These are phyloP conservation scores for Pulicaria dysenterica DNA, from an alignment of 129 eudicot genomes.

Conservation along the genomic window DNA sequence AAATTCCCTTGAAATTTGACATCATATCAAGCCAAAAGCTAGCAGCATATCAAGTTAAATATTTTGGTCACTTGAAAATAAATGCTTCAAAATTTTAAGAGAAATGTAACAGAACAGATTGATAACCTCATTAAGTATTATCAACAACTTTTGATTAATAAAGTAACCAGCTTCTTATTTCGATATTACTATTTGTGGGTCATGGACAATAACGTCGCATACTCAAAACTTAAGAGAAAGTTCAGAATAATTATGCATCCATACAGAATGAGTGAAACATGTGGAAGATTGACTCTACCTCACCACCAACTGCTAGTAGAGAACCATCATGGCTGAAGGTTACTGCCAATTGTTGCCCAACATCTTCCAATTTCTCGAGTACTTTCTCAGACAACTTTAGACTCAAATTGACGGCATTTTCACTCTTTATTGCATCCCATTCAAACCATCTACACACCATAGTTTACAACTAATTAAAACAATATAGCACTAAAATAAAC, in stretches of 20 bases:
- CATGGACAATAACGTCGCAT: background rate
- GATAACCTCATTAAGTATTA: too few relatives aligned
- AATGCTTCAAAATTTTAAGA: too few relatives aligned
- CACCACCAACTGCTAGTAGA: slow-evolving; percentile 90
- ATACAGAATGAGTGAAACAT: background rate
- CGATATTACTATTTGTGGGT: too few relatives aligned
- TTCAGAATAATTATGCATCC: too few relatives aligned
- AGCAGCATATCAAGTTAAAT: too few relatives aligned
- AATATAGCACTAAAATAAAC: slow-evolving; percentile 1
- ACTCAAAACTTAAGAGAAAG: background rate
- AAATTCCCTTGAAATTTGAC: too few relatives aligned
- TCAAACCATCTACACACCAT: slow-evolving; percentile 61
- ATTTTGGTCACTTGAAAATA: too few relatives aligned
- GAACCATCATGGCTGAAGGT: slow-evolving; percentile 76
- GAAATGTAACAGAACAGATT: too few relatives aligned
- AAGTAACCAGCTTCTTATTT: too few relatives aligned
- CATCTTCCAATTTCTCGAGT: slow-evolving; percentile 60
- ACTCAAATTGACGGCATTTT: slow-evolving; percentile 33
- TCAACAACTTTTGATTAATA: too few relatives aligned
- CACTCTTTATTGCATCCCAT: slow-evolving; percentile 46
- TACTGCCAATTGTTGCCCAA: slow-evolving; percentile 83
- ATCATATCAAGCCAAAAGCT: too few relatives aligned
- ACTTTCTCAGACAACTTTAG: slow-evolving; percentile 62
- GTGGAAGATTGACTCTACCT: slow-evolving; percentile 55
- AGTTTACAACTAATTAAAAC: background rate